phyloP scores from a whole-genome alignment of 495 filamentous ascomycete genomes.

The Evernia prunastri region DNA sequence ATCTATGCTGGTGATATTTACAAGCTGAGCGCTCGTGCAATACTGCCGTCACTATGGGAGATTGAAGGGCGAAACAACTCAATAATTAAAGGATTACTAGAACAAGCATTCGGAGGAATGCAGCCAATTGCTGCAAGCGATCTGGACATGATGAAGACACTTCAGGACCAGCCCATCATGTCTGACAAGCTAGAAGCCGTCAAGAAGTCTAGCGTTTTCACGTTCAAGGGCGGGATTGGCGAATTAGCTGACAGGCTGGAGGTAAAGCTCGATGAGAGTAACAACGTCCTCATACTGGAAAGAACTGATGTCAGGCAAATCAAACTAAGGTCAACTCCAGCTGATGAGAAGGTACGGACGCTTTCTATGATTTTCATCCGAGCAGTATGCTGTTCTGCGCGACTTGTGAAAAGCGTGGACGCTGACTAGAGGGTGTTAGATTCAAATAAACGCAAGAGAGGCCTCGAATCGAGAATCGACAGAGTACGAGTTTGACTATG shows the following conservation, averaged over 20 bases:
- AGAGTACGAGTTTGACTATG: slow-evolving; percentile 46
- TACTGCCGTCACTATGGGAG: slow-evolving; percentile 49
- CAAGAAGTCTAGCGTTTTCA: slow-evolving; percentile 46
- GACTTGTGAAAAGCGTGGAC: not conserved
- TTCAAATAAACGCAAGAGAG: slow-evolving; percentile 8
- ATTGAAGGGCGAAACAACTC: slow-evolving; percentile 42
- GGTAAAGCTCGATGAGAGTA: slow-evolving; percentile 36
- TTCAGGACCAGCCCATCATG: slow-evolving; percentile 16
- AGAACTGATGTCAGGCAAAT: slow-evolving; percentile 36
- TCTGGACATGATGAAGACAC: slow-evolving; percentile 23
- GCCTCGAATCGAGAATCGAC: not conserved
- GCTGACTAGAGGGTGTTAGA: not conserved
- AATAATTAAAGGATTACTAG: slow-evolving; percentile 25
- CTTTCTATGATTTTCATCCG: not conserved
- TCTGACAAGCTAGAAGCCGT: slow-evolving; percentile 17
- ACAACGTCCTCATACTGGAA: slow-evolving; percentile 50
- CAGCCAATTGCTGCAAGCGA: slow-evolving; percentile 25
- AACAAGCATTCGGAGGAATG: slow-evolving; percentile 4
- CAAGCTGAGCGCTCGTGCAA: slow-evolving; percentile 61
- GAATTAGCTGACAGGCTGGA: slow-evolving; percentile 45
- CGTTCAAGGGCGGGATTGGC: slow-evolving; percentile 54
- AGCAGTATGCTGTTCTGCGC: not conserved
- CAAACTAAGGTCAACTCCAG: slow-evolving; percentile 12
- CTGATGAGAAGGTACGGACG: slow-evolving; percentile 27
- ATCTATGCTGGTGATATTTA: slow-evolving; percentile 91